Evolutionary conservation across 2,329 filamentous ascomycete genomes (phyloP), one percentile per base, ranked within the genome.

Genomic region (Aspergillus latus): DNA sequence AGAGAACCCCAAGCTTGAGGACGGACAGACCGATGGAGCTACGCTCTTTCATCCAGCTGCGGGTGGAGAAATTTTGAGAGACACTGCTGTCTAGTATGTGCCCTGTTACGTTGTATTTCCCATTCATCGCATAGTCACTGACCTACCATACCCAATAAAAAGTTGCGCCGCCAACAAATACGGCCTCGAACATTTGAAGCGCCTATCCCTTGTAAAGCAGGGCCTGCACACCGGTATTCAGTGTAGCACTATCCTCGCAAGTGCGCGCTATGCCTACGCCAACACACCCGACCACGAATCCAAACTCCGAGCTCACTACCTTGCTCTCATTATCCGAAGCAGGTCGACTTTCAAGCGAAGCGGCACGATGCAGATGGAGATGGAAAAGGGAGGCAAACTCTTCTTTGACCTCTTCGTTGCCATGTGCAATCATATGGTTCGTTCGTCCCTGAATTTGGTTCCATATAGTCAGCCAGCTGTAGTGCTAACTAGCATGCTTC

Each of bases 351-450:
- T 97, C 77, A 96, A 96, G 81, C 83, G 90, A 54, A 96, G 91
- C 74, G 91, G 92, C 53, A 96, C 92, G 3, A 96, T 96, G 92
- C 92, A 96, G 76, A 84, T 90, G 64, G 92, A 96, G 78, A 96
- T 97, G 92, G 89, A 89, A 72, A 84, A 85, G 59, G 92, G 92
- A 29, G 90, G 90, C 52, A 89, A 89, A 68, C 80, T 96, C 58
- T 96, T 96, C 78, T 97, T 96, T 71, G 92, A 96, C 70, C 80
- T 96, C 44, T 97, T 96, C 72, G 92, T 96, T 49, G 91, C 92
- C 15, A 85, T 96, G 76, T 92, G 89, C 76, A 96, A 96, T 72
- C 90, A 96, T 70, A 89, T 96, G 69, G 90, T 81, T 85, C 72
- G 88, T 74, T 8, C 49, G 5, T 43, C 10, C 21, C 21, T n/a